A percentile compares a stretch with the other conserved stretches of the same genome.
These are phyloP conservation scores for Symbiodinium natans DNA, from an alignment of 73 alveolate genomes.

Conservation along the genomic window DNA sequence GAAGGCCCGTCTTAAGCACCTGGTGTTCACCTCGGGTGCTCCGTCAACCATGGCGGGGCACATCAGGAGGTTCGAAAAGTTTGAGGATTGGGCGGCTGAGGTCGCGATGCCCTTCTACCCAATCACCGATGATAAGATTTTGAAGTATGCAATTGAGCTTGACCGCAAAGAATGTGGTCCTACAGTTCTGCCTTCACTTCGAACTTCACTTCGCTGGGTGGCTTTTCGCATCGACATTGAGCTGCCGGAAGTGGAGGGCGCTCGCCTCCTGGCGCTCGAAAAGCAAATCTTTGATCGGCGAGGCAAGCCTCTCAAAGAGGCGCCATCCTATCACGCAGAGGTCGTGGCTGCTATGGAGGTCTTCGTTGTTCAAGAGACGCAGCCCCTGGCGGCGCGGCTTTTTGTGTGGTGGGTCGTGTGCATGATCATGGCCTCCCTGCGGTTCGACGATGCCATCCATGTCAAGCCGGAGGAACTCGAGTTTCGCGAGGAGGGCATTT, in stretches of 20 bases:
- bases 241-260: not conserved
- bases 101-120: not conserved
- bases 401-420: not conserved
- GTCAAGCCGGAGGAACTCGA: not conserved
- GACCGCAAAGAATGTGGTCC: not conserved
- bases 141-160: not conserved
- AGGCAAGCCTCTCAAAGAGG: constrained; percentile 16
- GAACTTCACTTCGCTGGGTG: not conserved
- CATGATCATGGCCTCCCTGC: constrained; percentile 6
- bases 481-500: not conserved
- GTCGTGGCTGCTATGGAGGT: not conserved
- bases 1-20: not conserved
- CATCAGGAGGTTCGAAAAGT: not conserved
- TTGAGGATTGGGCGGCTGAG: not conserved
- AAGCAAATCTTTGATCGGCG: not conserved
- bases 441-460: constrained; percentile 42
- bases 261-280: not conserved
- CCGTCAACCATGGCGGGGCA: constrained; percentile 3
- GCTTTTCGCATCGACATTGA: not conserved
- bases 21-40: not conserved
- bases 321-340: not conserved
- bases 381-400: not conserved
- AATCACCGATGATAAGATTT: not conserved
- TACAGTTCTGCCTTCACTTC: not conserved
- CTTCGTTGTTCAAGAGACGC: not conserved